Evolutionary conservation across 2,329 filamentous ascomycete species (phyloP).

Genomic region (Aspergillus quadrilineatus): DNA sequence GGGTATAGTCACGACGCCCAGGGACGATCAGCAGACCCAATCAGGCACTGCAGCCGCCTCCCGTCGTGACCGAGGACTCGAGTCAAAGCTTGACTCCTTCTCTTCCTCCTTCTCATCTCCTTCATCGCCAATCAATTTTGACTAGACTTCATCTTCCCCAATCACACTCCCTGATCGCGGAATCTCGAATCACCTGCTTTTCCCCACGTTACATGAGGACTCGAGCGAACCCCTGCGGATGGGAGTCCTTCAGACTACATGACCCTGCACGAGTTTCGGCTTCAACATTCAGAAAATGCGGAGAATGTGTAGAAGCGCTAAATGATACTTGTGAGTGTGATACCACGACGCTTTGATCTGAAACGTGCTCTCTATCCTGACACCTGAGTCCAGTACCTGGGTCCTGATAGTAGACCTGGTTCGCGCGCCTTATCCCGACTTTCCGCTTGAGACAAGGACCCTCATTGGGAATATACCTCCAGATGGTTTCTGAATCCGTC

Average conservation of each 20-base stretch:
- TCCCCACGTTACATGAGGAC: neutral
- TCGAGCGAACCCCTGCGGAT: neutral
- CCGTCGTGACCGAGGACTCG: neutral
- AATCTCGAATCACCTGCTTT: neutral
- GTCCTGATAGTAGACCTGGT: neutral
- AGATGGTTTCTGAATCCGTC: conserved; percentile 1
- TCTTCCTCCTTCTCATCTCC: conserved; percentile 7
- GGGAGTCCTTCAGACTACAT: neutral
- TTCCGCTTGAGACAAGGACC: neutral
- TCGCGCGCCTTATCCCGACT: neutral
- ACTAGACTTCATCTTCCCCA: neutral
- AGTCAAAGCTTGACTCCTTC: conserved; percentile 1
- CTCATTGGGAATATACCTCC: conserved; percentile 2
- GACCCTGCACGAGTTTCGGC: neutral
- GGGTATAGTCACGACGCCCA: neutral
- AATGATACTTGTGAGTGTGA: neutral
- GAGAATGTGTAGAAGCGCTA: neutral
- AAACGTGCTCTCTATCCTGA: neutral
- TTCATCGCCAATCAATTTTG: neutral
- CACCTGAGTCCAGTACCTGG: neutral
- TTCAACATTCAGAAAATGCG: neutral
- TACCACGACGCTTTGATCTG: neutral
- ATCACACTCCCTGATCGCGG: neutral
- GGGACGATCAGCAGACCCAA: conserved; percentile 6
- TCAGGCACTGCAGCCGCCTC: conserved; percentile 9